A percentile compares a stretch with the other conserved stretches of the same genome.
Conservation (phyloP, 345 rosid genomes). For the Camelina hispida region DNA sequence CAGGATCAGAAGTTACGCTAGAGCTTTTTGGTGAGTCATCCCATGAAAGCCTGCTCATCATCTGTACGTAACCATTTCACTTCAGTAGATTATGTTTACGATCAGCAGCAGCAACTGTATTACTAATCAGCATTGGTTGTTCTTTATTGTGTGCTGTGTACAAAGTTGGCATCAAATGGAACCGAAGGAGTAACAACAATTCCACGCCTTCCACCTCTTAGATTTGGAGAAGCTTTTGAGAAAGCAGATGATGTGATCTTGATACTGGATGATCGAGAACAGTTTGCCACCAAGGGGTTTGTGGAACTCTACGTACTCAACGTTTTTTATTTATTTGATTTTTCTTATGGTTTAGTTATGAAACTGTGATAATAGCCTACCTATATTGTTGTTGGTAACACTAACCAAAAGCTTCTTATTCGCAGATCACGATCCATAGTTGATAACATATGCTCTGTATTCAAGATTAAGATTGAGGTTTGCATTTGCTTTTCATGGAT, state of each 20-base stretch:
- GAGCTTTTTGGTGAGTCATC: constrained; percentile 49
- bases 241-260: constrained; percentile 74
- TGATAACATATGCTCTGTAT: constrained; percentile 63
- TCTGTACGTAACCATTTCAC: constrained; percentile 56
- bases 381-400: neutral
- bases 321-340: too few relatives aligned
- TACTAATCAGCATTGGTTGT: constrained; percentile 8
- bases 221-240: constrained; percentile 76
- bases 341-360: neutral
- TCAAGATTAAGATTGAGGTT: constrained; percentile 73
- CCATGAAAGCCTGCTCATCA: constrained; percentile 68
- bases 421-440: constrained; percentile 71
- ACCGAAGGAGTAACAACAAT: constrained; percentile 42
- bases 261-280: constrained; percentile 85
- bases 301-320: constrained; percentile 23
- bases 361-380: neutral
- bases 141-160: constrained; percentile 41
- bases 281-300: constrained; percentile 72
- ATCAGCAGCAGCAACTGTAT: constrained; percentile 1
- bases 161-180: constrained; percentile 47
- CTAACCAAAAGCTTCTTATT: neutral
- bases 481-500: constrained; percentile 18
- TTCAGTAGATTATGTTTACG: neutral
- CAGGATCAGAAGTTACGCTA: constrained; percentile 48
- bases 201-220: constrained; percentile 63